Evolutionary conservation across 129 eudicot species (phyloP).

Genomic region (Saposhnikovia divaricata): DNA sequence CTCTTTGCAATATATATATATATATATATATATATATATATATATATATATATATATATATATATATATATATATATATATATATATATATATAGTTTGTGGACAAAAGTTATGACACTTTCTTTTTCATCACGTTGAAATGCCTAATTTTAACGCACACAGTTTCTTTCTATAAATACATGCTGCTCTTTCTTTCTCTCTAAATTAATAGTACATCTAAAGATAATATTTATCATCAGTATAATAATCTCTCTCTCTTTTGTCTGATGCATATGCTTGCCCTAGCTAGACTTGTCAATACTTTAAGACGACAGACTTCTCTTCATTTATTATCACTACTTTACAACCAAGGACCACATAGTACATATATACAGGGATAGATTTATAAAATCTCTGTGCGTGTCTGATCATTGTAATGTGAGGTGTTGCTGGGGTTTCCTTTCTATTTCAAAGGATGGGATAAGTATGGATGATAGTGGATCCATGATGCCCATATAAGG

Average conservation of each 20-base stretch:
- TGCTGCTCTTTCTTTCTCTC: conserved; percentile 19
- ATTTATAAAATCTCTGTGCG: neutral
- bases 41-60: too few species aligned
- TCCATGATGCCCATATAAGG: conserved; percentile 9
- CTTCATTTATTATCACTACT: conserved; percentile 6
- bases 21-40: too few species aligned
- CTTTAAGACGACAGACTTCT: conserved; percentile 17
- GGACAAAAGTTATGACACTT: too few species aligned
- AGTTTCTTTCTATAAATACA: conserved; percentile 21
- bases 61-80: too few species aligned
- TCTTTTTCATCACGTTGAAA: too few species aligned
- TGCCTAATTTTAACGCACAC: conserved; percentile 5
- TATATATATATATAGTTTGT: too few species aligned
- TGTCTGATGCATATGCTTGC: conserved; percentile 21
- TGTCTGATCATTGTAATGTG: neutral
- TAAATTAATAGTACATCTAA: neutral
- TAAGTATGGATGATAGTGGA: conserved; percentile 17
- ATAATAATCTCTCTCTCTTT: neutral
- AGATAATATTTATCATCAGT: conserved; percentile 6
- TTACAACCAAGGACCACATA: neutral
- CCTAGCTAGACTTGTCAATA: conserved; percentile 18
- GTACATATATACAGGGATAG: neutral
- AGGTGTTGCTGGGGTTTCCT: conserved; percentile 23
- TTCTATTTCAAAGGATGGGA: conserved; percentile 11
- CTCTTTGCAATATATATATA: too few species aligned